phyloP scores from a whole-genome alignment of 192 early-diverging fungal species.

The Backusella macrospora region DNA sequence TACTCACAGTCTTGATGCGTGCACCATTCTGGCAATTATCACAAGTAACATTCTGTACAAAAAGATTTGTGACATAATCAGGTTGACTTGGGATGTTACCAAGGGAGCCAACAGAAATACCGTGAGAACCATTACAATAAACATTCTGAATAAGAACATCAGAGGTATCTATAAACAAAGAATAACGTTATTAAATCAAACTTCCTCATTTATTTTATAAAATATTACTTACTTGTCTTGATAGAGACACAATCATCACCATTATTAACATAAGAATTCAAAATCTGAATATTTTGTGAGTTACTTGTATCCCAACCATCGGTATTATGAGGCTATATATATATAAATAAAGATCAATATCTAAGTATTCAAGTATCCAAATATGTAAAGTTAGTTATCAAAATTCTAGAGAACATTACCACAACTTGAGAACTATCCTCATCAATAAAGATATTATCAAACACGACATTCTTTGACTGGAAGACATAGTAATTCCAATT shows the following conservation, averaged over 20 bases:
- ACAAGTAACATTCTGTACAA: neutral
- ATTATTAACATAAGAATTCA: neutral
- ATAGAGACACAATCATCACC: conserved; percentile 4
- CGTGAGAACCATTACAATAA: conserved; percentile 4
- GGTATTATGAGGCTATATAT: neutral
- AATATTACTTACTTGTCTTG: neutral
- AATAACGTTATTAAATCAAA: neutral
- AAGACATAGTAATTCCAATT: conserved; percentile 10
- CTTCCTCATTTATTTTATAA: neutral
- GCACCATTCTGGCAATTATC: conserved; percentile 17
- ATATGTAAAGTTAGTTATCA: neutral
- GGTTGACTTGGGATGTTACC: neutral
- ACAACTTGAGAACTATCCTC: conserved; percentile 3
- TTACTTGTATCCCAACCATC: neutral
- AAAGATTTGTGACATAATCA: conserved; percentile 9
- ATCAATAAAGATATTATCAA: neutral
- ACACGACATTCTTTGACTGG: neutral
- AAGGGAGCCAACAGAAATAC: conserved; percentile 7
- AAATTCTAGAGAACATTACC: neutral
- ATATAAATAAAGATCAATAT: neutral
- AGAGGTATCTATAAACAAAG: neutral
- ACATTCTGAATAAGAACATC: neutral
- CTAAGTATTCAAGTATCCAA: neutral
- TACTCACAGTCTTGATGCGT: conserved; percentile 7
- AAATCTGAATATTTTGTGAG: neutral